Base-by-base conservation (phyloP, 1,284 basidiomycete species). In the Meripilus lineatus region DNA sequence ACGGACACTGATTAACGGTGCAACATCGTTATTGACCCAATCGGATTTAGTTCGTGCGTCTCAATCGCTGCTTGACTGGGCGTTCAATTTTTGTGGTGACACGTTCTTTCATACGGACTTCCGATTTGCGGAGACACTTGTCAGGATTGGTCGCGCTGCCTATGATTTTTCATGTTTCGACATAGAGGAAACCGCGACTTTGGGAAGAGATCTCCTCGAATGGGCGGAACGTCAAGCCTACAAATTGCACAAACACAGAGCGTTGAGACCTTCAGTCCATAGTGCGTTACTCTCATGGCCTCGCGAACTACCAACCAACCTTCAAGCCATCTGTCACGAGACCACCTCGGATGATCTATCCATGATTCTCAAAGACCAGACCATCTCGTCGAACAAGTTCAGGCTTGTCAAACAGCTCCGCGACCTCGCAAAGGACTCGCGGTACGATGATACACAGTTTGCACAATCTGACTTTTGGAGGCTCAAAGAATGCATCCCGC, bases 51-150 rank as follows among this genome's bases (percentile, higher is more conserved):
- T 75, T 8, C 69, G 68, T 22, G 69, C 81, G 4, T 83, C 86
- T 0, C 78, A 89, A 50, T 86, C 84, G 1, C 74, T 95, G 37
- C 66, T 94, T 13, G 75, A 81, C 42, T 93, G 89, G 87, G 76
- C 76, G 1, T 82, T 93, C 48, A 65, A 66, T 10, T 61, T 23
- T 11, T 40, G 70, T 22, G 81, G 80, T 55, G 59, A 65, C 32
- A 58, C 53, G 37, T 53, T 56, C 6, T 59, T 54, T 4, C 56
- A 65, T 39, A 67, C 67, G 26, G 74, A 80, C 52, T 62, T 68
- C 42, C 70, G 71, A 22, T 65, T 90, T 40, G 70, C 83, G n/a
- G 77, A 84, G 50, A 68, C 82, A 38, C 62, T 90, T 22, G 74
- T 84, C 48, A 77, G 77, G n/a, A 72, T 84, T 38, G 75, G 73